Base-by-base conservation (phyloP, 805 yeast genomes). In the Hemisphaericaspora nanyangensis region DNA sequence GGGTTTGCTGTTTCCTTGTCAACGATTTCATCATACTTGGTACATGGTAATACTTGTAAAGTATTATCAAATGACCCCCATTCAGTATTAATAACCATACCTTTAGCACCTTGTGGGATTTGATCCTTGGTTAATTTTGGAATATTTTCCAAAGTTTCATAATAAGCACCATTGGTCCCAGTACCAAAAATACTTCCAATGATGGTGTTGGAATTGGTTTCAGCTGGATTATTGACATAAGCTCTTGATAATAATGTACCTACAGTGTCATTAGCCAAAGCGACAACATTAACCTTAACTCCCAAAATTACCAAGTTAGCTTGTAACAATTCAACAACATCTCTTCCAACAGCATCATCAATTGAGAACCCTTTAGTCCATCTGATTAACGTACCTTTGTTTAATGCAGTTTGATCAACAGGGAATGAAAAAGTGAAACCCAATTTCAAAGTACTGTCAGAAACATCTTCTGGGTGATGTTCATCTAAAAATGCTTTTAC, bases 41-140 rank as follows among this genome's bases (percentile, higher is more conserved):
- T 85, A 35, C 70, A 74, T 44, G 97, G 97, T 46, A 91, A 70
- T 29, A 80, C 69, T 48, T 77, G 71, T 45, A 89, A 71, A 17
- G 78, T 81, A 56, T 91, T 91, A 63, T 91, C 98, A 54, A 90
- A 91, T 31, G 96, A 88, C 46, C 98, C 98, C 96, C 98, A 93
- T 65, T 93, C 99, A 33, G 96, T 90, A 67, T 90, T 90, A 52
- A 90, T 76, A 46, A 88, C 85, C 96, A 90, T 90, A 46, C 81
- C 79, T 2, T 72, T 68, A 37, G 74, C 70, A 26, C 79, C 81
- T 25, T 67, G 62, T 2, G 74, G 70, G 7, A 58, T 35, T 26
- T 33, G 13, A 15, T 34, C 34, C 4, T 46, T 38, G n/a, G 79
- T 77, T 45, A 90, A 70, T 63, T 93, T 91, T 39, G 76, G 76